phyloP scores from a whole-genome alignment of 441 rosid species.

The Euphorbia schlechtendalii region DNA sequence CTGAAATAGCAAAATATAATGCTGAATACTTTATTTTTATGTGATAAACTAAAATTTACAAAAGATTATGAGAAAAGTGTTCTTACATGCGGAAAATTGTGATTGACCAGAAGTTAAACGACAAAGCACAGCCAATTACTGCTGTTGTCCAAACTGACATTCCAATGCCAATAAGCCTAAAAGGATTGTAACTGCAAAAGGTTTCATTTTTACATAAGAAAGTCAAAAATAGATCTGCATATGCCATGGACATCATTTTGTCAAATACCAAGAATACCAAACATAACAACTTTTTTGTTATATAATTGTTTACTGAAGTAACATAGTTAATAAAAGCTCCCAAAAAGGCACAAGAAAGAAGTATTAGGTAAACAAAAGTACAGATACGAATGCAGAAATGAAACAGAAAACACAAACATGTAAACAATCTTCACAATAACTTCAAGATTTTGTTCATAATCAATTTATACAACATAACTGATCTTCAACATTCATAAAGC shows the following conservation, averaged over 20 bases:
- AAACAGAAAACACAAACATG: too few species aligned
- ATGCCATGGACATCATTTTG: conserved; percentile 7
- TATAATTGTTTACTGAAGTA: not conserved
- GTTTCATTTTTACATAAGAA: conserved; percentile 14
- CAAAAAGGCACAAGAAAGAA: conserved; percentile 3
- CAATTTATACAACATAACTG: too few species aligned
- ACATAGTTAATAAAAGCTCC: not conserved
- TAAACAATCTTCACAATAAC: not conserved
- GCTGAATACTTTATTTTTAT: not conserved
- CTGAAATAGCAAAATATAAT: conserved; percentile 33
- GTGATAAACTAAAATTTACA: not conserved
- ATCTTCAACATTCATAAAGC: not conserved
- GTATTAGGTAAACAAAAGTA: too few species aligned
- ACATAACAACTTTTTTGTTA: not conserved
- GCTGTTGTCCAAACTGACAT: conserved; percentile 83
- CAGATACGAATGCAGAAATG: too few species aligned
- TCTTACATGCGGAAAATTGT: conserved; percentile 79
- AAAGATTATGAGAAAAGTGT: conserved; percentile 7
- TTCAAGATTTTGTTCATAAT: not conserved
- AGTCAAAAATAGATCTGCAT: not conserved
- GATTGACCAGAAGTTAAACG: conserved; percentile 85
- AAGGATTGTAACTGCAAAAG: too few species aligned
- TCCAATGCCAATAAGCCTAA: conserved; percentile 93
- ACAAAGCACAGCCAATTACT: conserved; percentile 66
- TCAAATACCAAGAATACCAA: conserved; percentile 5